Conservation (phyloP, 179 eudicot genomes). For the Spergularia azorica region DNA sequence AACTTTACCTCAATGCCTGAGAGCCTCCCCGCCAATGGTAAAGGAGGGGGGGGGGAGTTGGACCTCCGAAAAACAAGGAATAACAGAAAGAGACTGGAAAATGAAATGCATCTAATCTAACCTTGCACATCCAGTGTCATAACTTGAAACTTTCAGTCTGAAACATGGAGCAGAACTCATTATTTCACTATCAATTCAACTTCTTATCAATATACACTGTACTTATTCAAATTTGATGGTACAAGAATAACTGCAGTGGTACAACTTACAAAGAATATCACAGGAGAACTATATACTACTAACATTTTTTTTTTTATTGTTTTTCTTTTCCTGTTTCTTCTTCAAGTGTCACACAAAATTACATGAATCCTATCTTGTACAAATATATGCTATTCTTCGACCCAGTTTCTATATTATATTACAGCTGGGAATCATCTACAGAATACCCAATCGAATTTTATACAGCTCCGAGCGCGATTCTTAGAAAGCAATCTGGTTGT, state of each 20-base stretch:
- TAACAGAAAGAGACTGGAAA: too few relatives aligned
- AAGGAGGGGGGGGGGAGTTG: too few relatives aligned
- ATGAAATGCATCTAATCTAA: neutral
- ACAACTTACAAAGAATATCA: slow-evolving; percentile 25
- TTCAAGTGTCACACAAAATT: slow-evolving; percentile 42
- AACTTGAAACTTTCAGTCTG: neutral
- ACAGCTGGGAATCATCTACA: slow-evolving; percentile 49
- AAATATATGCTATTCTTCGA: slow-evolving; percentile 37
- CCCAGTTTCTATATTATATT: slow-evolving; percentile 45
- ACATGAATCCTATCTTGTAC: slow-evolving; percentile 49
- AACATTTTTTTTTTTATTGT: neutral
- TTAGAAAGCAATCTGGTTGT: slow-evolving; percentile 29
- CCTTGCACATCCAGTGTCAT: neutral
- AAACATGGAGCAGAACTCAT: neutral
- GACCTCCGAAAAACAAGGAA: too few relatives aligned
- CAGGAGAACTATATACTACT: slow-evolving; percentile 19
- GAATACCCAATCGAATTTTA: slow-evolving; percentile 35
- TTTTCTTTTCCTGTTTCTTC: slow-evolving; percentile 7
- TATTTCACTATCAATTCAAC: slow-evolving; percentile 1
- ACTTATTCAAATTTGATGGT: slow-evolving; percentile 19
- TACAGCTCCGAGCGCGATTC: slow-evolving; percentile 29
- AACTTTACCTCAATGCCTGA: too few relatives aligned
- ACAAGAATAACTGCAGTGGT: slow-evolving; percentile 17
- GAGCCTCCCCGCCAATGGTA: too few relatives aligned
- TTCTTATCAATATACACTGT: neutral